phyloP scores from a whole-genome alignment of 257 asterid genomes.

The Catharanthus roseus region DNA sequence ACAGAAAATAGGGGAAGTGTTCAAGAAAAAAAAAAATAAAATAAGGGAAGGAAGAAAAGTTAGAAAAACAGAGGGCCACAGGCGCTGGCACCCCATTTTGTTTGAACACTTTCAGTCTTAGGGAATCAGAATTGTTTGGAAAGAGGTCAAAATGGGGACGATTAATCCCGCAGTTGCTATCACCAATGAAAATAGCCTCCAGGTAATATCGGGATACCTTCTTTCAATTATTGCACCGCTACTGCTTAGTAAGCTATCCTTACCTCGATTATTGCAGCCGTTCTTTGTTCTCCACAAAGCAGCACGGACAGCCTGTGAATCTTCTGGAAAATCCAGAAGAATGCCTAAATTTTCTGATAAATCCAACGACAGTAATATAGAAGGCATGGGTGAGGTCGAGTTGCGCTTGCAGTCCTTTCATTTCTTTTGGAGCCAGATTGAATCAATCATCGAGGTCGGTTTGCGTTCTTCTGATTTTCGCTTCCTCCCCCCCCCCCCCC shows the following conservation, averaged over 20 bases:
- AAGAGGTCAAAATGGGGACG: constrained; percentile 7
- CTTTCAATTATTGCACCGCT: background rate
- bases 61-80: no score
- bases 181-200: constrained; percentile 14
- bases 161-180: background rate
- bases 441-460: constrained; percentile 53
- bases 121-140: no score
- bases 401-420: constrained; percentile 49
- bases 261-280: constrained; percentile 37
- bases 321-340: constrained; percentile 44
- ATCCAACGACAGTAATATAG: constrained; percentile 14
- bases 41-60: no score
- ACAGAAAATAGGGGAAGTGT: no score
- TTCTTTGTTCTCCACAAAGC: constrained; percentile 80
- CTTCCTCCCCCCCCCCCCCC: no score
- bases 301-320: constrained; percentile 34
- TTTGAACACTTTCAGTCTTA: no score
- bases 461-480: background rate
- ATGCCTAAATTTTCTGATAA: constrained; percentile 29
- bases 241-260: no score
- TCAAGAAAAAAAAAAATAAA: no score
- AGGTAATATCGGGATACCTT: background rate
- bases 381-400: constrained; percentile 9
- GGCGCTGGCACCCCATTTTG: no score
- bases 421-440: constrained; percentile 57